Evolutionary conservation across 352 stramenopile species (phyloP).

Genomic region (Globisporangium echinulatum): DNA sequence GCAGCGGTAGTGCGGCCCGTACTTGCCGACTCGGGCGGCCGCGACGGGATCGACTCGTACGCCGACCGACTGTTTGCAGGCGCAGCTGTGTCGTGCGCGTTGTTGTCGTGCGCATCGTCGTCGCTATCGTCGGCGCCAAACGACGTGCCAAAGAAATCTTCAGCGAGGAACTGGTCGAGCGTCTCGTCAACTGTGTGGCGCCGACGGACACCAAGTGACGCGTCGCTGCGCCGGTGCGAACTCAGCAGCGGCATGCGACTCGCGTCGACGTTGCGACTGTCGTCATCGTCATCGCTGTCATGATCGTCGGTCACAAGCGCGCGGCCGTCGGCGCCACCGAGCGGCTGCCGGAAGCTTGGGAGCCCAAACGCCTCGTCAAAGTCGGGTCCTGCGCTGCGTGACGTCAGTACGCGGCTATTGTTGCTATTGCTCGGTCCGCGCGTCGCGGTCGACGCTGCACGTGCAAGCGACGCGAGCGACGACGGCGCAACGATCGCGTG

Average conservation of each 20-base stretch:
- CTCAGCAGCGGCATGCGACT: slow-evolving; percentile 55
- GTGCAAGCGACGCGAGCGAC: slow-evolving; percentile 55
- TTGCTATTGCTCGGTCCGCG: slow-evolving; percentile 17
- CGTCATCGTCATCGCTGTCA: slow-evolving; percentile 16
- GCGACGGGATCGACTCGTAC: slow-evolving; percentile 18
- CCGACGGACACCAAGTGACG: slow-evolving; percentile 11
- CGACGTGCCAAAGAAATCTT: slow-evolving; percentile 69
- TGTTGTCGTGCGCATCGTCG: slow-evolving; percentile 22
- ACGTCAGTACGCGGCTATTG: not conserved
- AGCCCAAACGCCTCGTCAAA: slow-evolving; percentile 41
- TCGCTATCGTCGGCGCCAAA: slow-evolving; percentile 22
- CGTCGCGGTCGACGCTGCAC: slow-evolving; percentile 11
- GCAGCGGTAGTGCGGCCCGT: not conserved
- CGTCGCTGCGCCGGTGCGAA: slow-evolving; percentile 25
- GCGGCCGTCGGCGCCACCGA: slow-evolving; percentile 14
- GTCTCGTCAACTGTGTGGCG: slow-evolving; percentile 26
- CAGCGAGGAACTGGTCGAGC: slow-evolving; percentile 39
- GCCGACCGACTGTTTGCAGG: slow-evolving; percentile 13
- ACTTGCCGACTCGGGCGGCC: not conserved
- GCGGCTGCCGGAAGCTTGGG: slow-evolving; percentile 20
- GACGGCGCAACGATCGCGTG: slow-evolving; percentile 78
- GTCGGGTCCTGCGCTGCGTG: slow-evolving; percentile 1
- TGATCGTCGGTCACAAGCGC: slow-evolving; percentile 28
- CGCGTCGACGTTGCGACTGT: slow-evolving; percentile 27
- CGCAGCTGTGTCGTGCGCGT: slow-evolving; percentile 14